Evolutionary conservation across 768 basidiomycete genomes (phyloP).

Genomic region (Sutorius australiensis): DNA sequence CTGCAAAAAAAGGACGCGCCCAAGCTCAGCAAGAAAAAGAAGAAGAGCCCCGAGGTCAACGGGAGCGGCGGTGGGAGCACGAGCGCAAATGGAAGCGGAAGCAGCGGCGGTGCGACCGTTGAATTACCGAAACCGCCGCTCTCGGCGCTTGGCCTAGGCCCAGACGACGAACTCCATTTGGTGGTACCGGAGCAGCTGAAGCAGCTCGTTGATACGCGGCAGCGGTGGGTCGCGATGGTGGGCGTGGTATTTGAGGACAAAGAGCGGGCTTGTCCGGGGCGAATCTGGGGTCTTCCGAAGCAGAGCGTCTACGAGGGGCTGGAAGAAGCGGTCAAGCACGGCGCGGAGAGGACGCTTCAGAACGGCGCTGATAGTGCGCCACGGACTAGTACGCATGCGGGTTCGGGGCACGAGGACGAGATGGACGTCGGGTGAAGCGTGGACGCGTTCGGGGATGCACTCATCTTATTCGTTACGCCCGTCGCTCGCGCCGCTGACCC

Average conservation of each 20-base stretch:
- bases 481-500: conserved; percentile 21
- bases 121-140: conserved; percentile 57
- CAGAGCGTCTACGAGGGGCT: conserved; percentile 74
- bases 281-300: conserved; percentile 75
- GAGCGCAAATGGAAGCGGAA: conserved; percentile 17
- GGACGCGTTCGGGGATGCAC: conserved; percentile 4
- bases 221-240: conserved; percentile 74
- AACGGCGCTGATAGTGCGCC: conserved; percentile 16
- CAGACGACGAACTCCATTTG: conserved; percentile 62
- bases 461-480: conserved; percentile 13
- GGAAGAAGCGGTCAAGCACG: conserved; percentile 55
- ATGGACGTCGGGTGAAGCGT: conserved; percentile 61
- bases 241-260: conserved; percentile 74
- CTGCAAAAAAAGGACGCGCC: conserved; percentile 78
- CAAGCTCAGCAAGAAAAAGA: conserved; percentile 71
- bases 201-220: conserved; percentile 70
- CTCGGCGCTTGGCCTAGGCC: conserved; percentile 64
- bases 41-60: conserved; percentile 46
- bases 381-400: conserved; percentile 35
- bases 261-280: conserved; percentile 59
- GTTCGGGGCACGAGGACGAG: conserved; percentile 51
- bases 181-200: conserved; percentile 64
- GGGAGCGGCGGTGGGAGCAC: conserved; percentile 26
- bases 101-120: conserved; percentile 29
- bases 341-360: conserved; percentile 27